Percentiles rank a stretch among this genome's conserved stretches.
phyloP scores from a whole-genome alignment of 257 asterid genomes.

The Solanum medicagineum region DNA sequence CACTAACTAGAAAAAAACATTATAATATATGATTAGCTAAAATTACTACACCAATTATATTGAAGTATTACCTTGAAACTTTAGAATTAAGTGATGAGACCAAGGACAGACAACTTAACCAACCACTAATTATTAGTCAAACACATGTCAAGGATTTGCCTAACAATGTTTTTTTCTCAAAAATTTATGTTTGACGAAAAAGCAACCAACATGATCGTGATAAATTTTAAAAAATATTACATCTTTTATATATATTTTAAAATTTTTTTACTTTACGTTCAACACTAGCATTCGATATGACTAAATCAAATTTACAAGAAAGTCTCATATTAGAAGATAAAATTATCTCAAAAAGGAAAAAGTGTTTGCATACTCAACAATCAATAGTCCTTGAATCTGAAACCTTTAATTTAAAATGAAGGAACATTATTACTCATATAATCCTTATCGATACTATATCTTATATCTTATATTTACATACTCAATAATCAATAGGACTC shows the following conservation, averaged over 20 bases:
- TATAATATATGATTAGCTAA: not conserved
- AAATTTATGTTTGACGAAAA: not conserved
- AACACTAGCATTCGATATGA: accelerated
- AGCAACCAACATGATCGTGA: not conserved
- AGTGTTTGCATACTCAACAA: not conserved
- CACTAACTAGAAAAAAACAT: not conserved
- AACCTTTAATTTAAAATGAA: no score
- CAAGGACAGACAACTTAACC: not conserved
- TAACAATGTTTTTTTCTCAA: not conserved
- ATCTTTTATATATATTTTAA: no score
- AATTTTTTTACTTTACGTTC: not conserved
- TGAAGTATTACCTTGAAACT: not conserved
- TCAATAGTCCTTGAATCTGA: no score
- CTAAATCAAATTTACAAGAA: not conserved
- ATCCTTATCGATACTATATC: no score
- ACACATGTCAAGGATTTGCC: not conserved
- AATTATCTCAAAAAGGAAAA: not conserved
- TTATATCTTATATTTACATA: no score
- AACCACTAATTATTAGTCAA: not conserved
- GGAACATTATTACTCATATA: no score
- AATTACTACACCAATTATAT: not conserved
- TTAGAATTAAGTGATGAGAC: not conserved
- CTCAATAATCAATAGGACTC: no score
- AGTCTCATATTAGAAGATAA: not conserved
- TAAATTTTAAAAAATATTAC: not conserved